A percentile compares a stretch with the other conserved stretches of the same genome.
Evolutionary conservation across 805 yeast species (phyloP).

Genomic region (Myxozyma lipomycoides): DNA sequence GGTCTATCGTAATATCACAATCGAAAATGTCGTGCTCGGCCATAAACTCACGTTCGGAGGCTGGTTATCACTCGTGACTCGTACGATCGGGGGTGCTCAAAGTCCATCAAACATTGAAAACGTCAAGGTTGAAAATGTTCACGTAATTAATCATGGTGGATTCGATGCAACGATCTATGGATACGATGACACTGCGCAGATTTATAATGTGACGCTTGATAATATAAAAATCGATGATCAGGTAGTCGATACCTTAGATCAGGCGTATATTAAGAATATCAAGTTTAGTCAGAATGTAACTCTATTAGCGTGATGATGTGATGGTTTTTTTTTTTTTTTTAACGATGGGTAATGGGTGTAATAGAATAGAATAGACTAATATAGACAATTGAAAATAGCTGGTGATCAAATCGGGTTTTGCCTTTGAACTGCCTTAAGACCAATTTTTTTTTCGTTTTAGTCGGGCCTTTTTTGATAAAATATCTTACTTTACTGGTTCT

Average conservation of each 20-base stretch:
- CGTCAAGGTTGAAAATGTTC: slow-evolving; percentile 5
- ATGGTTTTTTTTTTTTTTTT: too few relatives aligned
- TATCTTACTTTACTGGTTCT: too few relatives aligned
- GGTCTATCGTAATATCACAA: neutral
- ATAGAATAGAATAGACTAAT: too few relatives aligned
- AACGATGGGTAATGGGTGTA: too few relatives aligned
- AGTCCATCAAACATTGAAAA: slow-evolving; percentile 3
- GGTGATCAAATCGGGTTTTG: too few relatives aligned
- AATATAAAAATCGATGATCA: neutral
- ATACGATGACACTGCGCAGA: slow-evolving; percentile 1
- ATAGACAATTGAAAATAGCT: too few relatives aligned
- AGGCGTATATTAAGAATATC: neutral
- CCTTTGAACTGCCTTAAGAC: too few relatives aligned
- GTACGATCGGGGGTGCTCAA: neutral
- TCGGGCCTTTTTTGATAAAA: too few relatives aligned
- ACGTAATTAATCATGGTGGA: slow-evolving; percentile 12
- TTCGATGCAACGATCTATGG: slow-evolving; percentile 9
- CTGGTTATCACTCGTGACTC: slow-evolving; percentile 13
- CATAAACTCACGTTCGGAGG: slow-evolving; percentile 8
- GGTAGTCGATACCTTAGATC: neutral
- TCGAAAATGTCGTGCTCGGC: slow-evolving; percentile 14
- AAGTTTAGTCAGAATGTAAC: neutral
- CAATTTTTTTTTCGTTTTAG: too few relatives aligned
- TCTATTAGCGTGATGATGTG: too few relatives aligned
- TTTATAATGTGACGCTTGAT: slow-evolving; percentile 2